A percentile compares a stretch with the other conserved stretches of the same genome.
These are phyloP conservation scores for Thermomyces lanuginosus DNA, from an alignment of 2,329 filamentous ascomycete genomes.

Conservation along the genomic window DNA sequence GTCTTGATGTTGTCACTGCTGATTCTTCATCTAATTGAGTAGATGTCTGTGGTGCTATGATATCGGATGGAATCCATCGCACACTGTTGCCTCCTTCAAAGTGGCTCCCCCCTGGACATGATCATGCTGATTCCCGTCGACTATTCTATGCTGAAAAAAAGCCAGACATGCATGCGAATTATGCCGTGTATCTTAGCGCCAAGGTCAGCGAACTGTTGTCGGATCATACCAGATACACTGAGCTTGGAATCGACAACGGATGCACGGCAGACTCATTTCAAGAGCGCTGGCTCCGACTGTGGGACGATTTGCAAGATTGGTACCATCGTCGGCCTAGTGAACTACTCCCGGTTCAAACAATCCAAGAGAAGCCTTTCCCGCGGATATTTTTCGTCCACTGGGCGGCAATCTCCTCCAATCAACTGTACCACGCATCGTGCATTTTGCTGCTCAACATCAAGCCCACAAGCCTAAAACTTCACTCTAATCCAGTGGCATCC, in stretches of 20 bases:
- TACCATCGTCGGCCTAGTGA: conserved; percentile 30
- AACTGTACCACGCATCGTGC: conserved; percentile 41
- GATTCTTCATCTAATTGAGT: conserved; percentile 3
- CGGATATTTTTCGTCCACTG: conserved; percentile 38
- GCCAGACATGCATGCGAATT: conserved; percentile 44
- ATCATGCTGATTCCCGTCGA: conserved; percentile 20
- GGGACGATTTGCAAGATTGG: conserved; percentile 37
- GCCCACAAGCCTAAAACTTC: conserved; percentile 18
- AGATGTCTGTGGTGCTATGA: conserved; percentile 41
- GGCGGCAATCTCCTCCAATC: conserved; percentile 41
- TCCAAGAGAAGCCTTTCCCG: conserved; percentile 33
- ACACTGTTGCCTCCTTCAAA: conserved; percentile 34
- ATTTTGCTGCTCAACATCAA: conserved; percentile 35
- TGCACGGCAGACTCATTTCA: conserved; percentile 27
- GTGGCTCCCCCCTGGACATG: conserved; percentile 31
- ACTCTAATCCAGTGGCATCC: conserved; percentile 17
- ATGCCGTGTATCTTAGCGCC: conserved; percentile 41
- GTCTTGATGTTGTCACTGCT: conserved; percentile 3
- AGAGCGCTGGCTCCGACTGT: conserved; percentile 33
- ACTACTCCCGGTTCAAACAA: conserved; percentile 30
- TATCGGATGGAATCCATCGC: conserved; percentile 34
- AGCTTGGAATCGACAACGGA: conserved; percentile 32
- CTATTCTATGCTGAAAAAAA: conserved; percentile 22
- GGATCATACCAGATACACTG: conserved; percentile 32
- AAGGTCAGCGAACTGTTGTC: conserved; percentile 36